phyloP scores from a whole-genome alignment of 164 flowering plant genomes.

The Liriodendron chinense region DNA sequence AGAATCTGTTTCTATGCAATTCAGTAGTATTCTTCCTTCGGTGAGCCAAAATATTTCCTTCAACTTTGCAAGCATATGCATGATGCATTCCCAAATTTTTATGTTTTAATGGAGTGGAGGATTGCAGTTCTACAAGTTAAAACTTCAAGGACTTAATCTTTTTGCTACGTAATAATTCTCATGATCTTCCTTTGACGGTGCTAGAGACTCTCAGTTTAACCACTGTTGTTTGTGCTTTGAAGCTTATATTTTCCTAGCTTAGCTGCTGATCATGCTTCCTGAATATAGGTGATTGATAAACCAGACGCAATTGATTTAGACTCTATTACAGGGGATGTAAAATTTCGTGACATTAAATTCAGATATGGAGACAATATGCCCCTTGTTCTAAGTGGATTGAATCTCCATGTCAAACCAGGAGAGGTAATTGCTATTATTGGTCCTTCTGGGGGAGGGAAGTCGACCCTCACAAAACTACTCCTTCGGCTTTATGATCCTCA shows the following conservation, averaged over 20 bases:
- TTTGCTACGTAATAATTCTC: not conserved
- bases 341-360: slow-evolving; percentile 63
- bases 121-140: not conserved
- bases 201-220: not conserved
- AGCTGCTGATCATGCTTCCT: slow-evolving; percentile 13
- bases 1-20: not conserved
- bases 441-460: slow-evolving; percentile 99
- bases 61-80: not conserved
- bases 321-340: slow-evolving; percentile 65
- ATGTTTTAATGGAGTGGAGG: not conserved
- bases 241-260: not conserved
- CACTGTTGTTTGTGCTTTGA: not conserved
- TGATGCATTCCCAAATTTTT: not conserved
- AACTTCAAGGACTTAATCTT: not conserved
- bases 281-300: slow-evolving; percentile 58
- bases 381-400: slow-evolving; percentile 58
- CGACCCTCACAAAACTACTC: slow-evolving; percentile 82
- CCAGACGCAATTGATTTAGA: slow-evolving; percentile 64
- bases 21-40: not conserved
- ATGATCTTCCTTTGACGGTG: too few relatives aligned
- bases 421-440: slow-evolving; percentile 92
- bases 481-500: slow-evolving; percentile 92
- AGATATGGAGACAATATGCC: slow-evolving; percentile 60
- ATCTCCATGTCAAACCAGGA: slow-evolving; percentile 85
- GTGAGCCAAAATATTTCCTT: not conserved